phyloP scores from a whole-genome alignment of 2,329 filamentous ascomycete genomes.

The Alternaria ventricosa region DNA sequence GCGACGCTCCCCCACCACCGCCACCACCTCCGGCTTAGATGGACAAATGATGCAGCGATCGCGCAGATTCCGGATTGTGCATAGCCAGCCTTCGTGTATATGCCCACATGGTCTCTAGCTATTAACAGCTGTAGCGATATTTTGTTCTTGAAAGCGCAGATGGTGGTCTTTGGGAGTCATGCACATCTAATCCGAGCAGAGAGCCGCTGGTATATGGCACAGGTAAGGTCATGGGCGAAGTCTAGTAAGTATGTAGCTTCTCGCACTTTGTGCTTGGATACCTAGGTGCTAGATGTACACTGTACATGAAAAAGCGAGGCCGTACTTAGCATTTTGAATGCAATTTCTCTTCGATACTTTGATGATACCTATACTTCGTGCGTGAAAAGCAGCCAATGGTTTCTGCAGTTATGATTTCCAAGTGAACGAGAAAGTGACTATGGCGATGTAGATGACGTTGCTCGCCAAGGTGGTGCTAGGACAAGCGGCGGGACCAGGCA shows the following conservation, averaged over 20 bases:
- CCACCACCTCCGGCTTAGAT: constrained; percentile 37
- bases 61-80: background rate
- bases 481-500: constrained; percentile 28
- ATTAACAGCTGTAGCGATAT: constrained; percentile 1
- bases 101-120: background rate
- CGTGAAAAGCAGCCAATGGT: background rate
- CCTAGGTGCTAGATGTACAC: background rate
- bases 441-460: constrained; percentile 19
- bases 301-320: background rate
- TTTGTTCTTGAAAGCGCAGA: background rate
- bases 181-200: constrained; percentile 6
- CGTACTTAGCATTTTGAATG: background rate
- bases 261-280: constrained; percentile 1
- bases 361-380: background rate
- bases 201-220: constrained; percentile 4
- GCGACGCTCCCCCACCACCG: constrained; percentile 64
- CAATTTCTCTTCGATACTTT: background rate
- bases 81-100: background rate
- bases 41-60: background rate
- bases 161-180: background rate
- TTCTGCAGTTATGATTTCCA: background rate
- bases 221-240: constrained; percentile 13
- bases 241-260: constrained; percentile 4
- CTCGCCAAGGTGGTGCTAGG: constrained; percentile 26
- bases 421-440: background rate